Percentiles rank a stretch among this genome's conserved stretches.
Evolutionary conservation across 192 early-diverging fungal genomes (phyloP).

Genomic region (Piromyces finnis): DNA sequence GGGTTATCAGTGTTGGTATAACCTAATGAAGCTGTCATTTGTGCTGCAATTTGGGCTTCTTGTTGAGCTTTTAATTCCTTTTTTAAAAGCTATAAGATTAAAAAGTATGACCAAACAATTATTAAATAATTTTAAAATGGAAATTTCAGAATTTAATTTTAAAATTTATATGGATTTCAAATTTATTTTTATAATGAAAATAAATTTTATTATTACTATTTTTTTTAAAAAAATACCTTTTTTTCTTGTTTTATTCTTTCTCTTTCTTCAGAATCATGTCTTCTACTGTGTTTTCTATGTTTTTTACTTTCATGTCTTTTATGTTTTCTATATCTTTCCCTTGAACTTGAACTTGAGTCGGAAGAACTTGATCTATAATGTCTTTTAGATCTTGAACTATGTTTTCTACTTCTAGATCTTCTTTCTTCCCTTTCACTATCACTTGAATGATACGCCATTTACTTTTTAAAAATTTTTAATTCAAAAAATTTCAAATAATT

Average conservation of each 20-base stretch:
- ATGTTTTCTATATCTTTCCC: not conserved
- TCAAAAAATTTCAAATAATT: no score
- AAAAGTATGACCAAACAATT: no score
- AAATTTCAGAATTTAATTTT: no score
- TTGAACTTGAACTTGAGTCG: not conserved
- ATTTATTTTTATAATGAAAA: no score
- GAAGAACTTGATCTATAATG: not conserved
- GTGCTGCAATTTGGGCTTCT: slow-evolving; percentile 20
- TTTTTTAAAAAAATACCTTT: no score
- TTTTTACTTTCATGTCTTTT: not conserved
- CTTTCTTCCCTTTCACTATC: not conserved
- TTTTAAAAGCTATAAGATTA: slow-evolving; percentile 9
- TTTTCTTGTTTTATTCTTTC: not conserved
- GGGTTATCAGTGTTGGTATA: slow-evolving; percentile 65
- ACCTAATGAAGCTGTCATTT: slow-evolving; percentile 22
- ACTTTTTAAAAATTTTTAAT: no score
- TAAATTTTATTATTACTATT: no score
- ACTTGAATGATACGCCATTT: not conserved
- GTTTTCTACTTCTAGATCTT: not conserved
- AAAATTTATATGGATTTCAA: no score
- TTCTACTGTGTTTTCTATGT: not conserved
- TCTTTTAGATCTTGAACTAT: not conserved
- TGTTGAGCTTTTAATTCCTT: slow-evolving; percentile 18
- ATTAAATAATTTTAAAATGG: no score
- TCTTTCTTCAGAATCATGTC: not conserved